These are phyloP conservation scores for Coemansia sp. DNA, from an alignment of 192 early-diverging fungal genomes.

Conservation along the genomic window DNA sequence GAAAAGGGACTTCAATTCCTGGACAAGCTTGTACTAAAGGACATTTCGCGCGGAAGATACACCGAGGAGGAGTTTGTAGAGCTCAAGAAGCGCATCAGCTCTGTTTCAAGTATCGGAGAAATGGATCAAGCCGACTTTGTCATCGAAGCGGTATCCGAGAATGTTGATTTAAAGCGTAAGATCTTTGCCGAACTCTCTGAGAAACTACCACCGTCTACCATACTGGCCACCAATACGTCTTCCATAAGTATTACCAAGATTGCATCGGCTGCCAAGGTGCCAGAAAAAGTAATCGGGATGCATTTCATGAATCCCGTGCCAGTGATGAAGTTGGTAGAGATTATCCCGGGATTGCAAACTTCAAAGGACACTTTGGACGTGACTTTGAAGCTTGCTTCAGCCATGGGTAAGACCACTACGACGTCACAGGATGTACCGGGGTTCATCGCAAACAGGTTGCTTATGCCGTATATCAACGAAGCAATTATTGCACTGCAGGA, in stretches of 20 bases:
- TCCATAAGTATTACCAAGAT: conserved; percentile 97
- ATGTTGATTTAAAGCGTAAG: conserved; percentile 73
- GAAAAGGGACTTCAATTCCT: conserved; percentile 74
- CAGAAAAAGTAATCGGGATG: conserved; percentile 86
- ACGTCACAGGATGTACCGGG: conserved; percentile 86
- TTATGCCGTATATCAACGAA: conserved; percentile 99
- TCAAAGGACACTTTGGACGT: conserved; percentile 60
- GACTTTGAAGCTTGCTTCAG: conserved; percentile 72
- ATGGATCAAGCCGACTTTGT: conserved; percentile 76
- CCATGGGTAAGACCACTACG: conserved; percentile 95
- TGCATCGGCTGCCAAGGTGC: conserved; percentile 74
- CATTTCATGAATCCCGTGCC: conserved; percentile 99
- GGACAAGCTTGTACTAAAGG: conserved; percentile 86
- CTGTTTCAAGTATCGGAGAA: conserved; percentile 57
- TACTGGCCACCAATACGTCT: conserved; percentile 96
- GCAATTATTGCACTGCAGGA: conserved; percentile 81
- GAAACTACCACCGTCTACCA: conserved; percentile 62
- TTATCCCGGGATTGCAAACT: conserved; percentile 93
- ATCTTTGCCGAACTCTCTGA: conserved; percentile 76
- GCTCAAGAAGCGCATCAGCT: conserved; percentile 59
- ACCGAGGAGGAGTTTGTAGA: conserved; percentile 69
- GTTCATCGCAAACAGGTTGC: conserved; percentile 93
- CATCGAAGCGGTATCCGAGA: conserved; percentile 93
- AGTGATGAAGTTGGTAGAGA: conserved; percentile 95
- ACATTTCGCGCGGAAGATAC: conserved; percentile 82